phyloP scores from a whole-genome alignment of 2,329 filamentous ascomycete genomes.

The Alternaria hordeiaustralica region DNA sequence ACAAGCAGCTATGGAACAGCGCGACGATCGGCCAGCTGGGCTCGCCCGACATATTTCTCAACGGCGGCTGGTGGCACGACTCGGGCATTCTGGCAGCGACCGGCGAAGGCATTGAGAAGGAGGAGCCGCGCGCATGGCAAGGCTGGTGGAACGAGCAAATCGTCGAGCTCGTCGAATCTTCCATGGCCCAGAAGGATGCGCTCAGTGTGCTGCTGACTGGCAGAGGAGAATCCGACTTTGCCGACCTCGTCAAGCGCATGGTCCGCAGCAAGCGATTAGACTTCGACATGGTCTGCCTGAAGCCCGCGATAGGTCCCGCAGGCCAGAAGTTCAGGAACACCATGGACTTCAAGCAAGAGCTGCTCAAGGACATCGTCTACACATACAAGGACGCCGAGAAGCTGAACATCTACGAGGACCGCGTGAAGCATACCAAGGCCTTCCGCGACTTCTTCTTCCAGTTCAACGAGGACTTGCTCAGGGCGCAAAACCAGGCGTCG shows the following conservation, averaged over 20 bases:
- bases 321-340: slow-evolving; percentile 81
- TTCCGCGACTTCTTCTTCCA: slow-evolving; percentile 85
- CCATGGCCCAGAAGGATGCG: slow-evolving; percentile 82
- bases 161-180: slow-evolving; percentile 77
- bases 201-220: slow-evolving; percentile 88
- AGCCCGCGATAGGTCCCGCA: slow-evolving; percentile 81
- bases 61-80: slow-evolving; percentile 98
- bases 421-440: slow-evolving; percentile 71
- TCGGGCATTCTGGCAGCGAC: slow-evolving; percentile 83
- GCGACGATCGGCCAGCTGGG: slow-evolving; percentile 78
- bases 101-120: slow-evolving; percentile 79
- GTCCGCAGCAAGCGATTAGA: slow-evolving; percentile 76
- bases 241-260: slow-evolving; percentile 82
- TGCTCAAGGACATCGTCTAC: slow-evolving; percentile 80
- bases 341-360: slow-evolving; percentile 89
- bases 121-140: slow-evolving; percentile 84
- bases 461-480: slow-evolving; percentile 70
- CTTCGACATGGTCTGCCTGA: slow-evolving; percentile 88
- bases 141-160: slow-evolving; percentile 98
- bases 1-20: slow-evolving; percentile 83
- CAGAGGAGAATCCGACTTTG: slow-evolving; percentile 77
- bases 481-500: slow-evolving; percentile 51
- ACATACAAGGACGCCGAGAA: slow-evolving; percentile 86
- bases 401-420: slow-evolving; percentile 72
- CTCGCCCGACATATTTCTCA: slow-evolving; percentile 75